Evolutionary conservation across 352 stramenopile genomes (phyloP), one percentile per base, ranked within the genome.

Genomic region (Pythium grandisporangium): DNA sequence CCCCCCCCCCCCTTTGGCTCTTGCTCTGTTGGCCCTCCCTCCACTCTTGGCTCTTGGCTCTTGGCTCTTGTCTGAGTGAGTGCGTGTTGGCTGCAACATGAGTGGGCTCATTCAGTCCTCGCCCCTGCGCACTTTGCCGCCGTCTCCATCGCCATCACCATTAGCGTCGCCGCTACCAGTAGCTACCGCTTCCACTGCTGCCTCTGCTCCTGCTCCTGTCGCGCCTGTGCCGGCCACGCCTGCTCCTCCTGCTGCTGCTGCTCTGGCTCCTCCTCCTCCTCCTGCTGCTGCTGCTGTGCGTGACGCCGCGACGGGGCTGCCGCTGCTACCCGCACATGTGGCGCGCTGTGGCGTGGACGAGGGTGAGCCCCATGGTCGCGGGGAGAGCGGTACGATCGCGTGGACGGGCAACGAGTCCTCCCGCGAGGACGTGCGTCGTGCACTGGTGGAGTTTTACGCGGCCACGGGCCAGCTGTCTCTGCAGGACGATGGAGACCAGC

Each of bases 371-470:
- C 33, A 50, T 24, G 38, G 41, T 1, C 13, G 4, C 12, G 41
- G 49, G 37, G 46, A 33, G 27, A 41, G 16, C 20, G 40, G 51
- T n/a, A 14, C 12, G 26, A 33, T 57, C 11, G n/a, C n/a, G n/a
- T n/a, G n/a, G n/a, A 49, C 35, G 37, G 46, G 45, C 23, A 42
- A 58, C 13, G 21, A 25, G 2, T 47, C 47, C 6, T 45, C 56
- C 13, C 58, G 61, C 55, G 55, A 39, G 19, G 25, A 24, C n/a
- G 27, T 86, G n/a, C 72, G 72, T 36, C 32, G 24, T 20, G 42
- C 70, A 39, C 58, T 89, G 8, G 21, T 67, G 37, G 35, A 40
- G 12, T 62, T 63, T 41, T 85, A 81, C 51, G 48, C 38, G 10
- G 25, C 49, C 37, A 61, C 66, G 10, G 45, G 61, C 27, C 68